phyloP scores from a whole-genome alignment of 768 basidiomycete species.

The Lentinula lateritia region DNA sequence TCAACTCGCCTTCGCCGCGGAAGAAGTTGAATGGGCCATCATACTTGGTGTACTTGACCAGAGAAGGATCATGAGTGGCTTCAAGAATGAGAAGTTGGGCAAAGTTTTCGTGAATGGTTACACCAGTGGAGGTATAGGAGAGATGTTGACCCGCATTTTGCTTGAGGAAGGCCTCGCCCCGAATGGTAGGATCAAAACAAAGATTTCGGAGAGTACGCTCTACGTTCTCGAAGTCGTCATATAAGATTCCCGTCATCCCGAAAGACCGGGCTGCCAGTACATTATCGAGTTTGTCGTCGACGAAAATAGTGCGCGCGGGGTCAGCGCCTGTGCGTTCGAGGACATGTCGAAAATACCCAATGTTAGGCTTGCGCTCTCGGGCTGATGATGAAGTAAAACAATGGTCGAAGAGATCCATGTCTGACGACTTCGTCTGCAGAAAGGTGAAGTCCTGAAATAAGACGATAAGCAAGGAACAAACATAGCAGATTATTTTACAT shows the following conservation, averaged over 20 bases:
- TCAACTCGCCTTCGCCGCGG: conserved; percentile 35
- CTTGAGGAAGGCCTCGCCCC: conserved; percentile 36
- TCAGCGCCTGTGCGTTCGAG: conserved; percentile 37
- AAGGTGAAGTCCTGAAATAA: conserved; percentile 32
- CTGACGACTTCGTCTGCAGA: conserved; percentile 33
- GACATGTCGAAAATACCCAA: conserved; percentile 48
- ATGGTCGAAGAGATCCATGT: conserved; percentile 44
- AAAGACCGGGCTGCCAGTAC: conserved; percentile 52
- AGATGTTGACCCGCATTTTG: conserved; percentile 32
- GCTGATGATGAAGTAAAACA: conserved; percentile 48
- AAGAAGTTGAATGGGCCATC: conserved; percentile 52
- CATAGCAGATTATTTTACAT: not conserved
- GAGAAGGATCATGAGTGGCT: conserved; percentile 32
- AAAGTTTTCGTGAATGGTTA: conserved; percentile 46
- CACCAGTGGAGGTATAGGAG: conserved; percentile 39
- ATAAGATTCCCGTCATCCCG: conserved; percentile 51
- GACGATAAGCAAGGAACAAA: not conserved
- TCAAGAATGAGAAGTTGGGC: conserved; percentile 56
- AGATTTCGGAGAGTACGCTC: conserved; percentile 41
- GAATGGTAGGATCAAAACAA: conserved; percentile 37
- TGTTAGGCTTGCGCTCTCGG: conserved; percentile 52
- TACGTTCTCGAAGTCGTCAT: conserved; percentile 34
- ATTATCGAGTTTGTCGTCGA: conserved; percentile 59
- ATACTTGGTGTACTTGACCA: conserved; percentile 39
- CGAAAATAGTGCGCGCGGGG: conserved; percentile 43